Evolutionary conservation across 768 basidiomycete species (phyloP), one percentile per base, ranked within the genome.

Genomic region (Mycena rosella): DNA sequence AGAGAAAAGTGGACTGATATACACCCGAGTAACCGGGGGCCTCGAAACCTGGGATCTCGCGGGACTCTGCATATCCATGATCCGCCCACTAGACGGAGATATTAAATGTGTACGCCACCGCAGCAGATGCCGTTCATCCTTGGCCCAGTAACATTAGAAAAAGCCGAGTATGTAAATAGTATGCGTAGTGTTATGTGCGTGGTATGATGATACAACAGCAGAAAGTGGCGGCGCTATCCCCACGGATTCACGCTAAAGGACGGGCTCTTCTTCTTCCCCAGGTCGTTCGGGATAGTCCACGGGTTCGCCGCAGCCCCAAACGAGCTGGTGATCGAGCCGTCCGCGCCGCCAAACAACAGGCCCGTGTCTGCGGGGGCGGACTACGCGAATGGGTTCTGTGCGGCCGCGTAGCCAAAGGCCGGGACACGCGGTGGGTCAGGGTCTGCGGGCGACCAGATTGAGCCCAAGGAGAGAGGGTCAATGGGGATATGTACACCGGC

Each of bases 321-420:
- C 32, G 22, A 54, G 40, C n/a, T n/a, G n/a, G n/a, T n/a, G n/a
- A 88, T 87, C 4, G 86, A 84, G 45, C 88, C 89, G 77, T 89
- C 88, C 18, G 78, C 76, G 11, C 81, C 80, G 24, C 85, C 87
- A 70, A 87, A 88, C 57, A 86, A 84, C 22, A 86, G 75, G 29
- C 81, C 76, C 42, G 78, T 68, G 17, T 74, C 67, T 47, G 68
- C 44, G 27, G 71, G 67, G 14, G 76, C 63, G 4, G 74, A 69
- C 9, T 76, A 52, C 52, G 72, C 73, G 69, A 81, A 79, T 27
- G 73, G 77, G 65, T 72, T 75, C 73, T 53, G 73, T 71, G 71
- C 32, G 20, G 72, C 65, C 3, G 52, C 30, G 22, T 47, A 49
- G 27, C 51, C 52, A 30, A 60, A 66, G 63, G 30, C 24, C 48